Evolutionary conservation across 2,329 filamentous ascomycete genomes (phyloP), one percentile per base, ranked within the genome.

Genomic region (Ceratocystis cubensis): DNA sequence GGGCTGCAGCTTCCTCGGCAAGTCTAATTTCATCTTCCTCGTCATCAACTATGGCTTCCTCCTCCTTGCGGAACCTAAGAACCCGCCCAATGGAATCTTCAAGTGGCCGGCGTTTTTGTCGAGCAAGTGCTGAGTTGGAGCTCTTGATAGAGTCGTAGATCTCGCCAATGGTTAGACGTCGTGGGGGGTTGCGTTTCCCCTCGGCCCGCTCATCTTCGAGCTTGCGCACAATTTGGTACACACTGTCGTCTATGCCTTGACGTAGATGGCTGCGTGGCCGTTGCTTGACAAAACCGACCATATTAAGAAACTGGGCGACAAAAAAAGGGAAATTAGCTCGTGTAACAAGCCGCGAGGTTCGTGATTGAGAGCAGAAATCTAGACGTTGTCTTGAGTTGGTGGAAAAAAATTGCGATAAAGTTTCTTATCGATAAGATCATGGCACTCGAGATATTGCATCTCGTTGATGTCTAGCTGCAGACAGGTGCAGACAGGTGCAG

Each of bases 61-160:
- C 80, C 70, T 89, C 84, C 70, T 86, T 87, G 4, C 93, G 79
- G 20, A 91, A 84, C 6, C 86, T 83, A 17, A 96, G 77, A 0
- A 92, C 90, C 6, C 90, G 81, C 69, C 96, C 91, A 69, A 97
- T 90, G 45, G 88, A 88, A 69, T 94, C 89, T 74, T 96, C 89
- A 1, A 97, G 77, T 0, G 88, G 80, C 69, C 86, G 87, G 75
- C 94, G 96, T 48, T 90, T 91, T 70, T 88, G 85, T 25, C 94
- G 81, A 69, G 89, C 90, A 25, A 97, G 76, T 71, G 88, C 91
- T 0, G 91, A 96, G 74, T 96, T 96, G 15, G 91, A 96, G 63
- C 80, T 78, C 71, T 91, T 89, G 69, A 97, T 91, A 67, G 83
- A 84, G 48, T 91, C 87, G 73, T 94, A 96, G 1, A 95, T 82